Evolutionary conservation across 23 red algal species (phyloP), one percentile per base, ranked within the genome.

Genomic region (Gracilaria domingensis): DNA sequence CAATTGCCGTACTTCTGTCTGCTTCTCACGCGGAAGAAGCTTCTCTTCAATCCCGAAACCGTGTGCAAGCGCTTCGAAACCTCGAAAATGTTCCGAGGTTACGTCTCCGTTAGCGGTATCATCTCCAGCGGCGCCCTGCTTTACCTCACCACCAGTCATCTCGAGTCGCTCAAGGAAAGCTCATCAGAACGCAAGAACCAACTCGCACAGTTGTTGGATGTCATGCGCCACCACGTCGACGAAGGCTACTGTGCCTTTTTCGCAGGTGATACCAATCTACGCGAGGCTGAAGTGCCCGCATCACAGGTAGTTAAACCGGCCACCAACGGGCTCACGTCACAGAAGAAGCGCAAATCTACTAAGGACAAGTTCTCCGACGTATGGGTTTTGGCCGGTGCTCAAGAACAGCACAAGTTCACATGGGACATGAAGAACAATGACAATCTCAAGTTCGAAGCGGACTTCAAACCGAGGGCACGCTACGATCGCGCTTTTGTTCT

Each of bases 391-490:
- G 66, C 36, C 21, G 87, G 87, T 11, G 57, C 54, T 4, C 25
- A 18, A 11, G 32, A 64, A 16, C 14, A 45, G 30, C 37, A 91
- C 26, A 91, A 82, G 44, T 91, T 81, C 51, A 91, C 87, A 50
- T 91, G 87, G 87, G 87, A 91, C 56, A 91, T 69, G 87, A 6
- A 32, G 14, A 18, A 26, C 23, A 91, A 91, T 51, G 87, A 91
- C 62, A 91, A 91, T 37, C 59, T 91, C 8, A 0, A 81, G 11
- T 30, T 61, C 25, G 32, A 89, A 8, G 42, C 34, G 1, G 32
- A 45, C 40, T 91, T 91, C 61, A 80, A 66, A 34, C 87, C 87
- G 51, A 91, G 81, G 57, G 30, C 87, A 8, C 66, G 87, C 20
- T 91, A 91, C 54, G 87, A 91, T 51, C 51, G 87, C 8, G 73